Evolutionary conservation across 1,284 basidiomycete genomes (phyloP).

Genomic region (Tylopilus orsonianus): DNA sequence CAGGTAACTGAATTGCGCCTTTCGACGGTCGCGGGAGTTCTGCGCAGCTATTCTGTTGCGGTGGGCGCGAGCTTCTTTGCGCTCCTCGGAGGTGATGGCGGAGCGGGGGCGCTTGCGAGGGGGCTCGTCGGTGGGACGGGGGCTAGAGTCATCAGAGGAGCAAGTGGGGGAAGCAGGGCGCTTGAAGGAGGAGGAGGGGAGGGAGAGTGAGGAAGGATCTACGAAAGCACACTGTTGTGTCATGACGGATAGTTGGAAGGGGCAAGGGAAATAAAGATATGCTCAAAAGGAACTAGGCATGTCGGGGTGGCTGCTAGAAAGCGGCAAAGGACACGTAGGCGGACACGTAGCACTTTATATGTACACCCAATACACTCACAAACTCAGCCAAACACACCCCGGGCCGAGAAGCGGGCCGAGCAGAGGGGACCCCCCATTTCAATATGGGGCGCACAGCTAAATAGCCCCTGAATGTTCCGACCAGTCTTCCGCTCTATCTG

Average conservation of each 20-base stretch:
- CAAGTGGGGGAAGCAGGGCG: slow-evolving; percentile 32
- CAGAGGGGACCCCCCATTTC: too few relatives aligned
- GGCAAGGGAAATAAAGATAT: slow-evolving; percentile 23
- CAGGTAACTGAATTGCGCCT: slow-evolving; percentile 70
- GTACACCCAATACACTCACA: slow-evolving; percentile 33
- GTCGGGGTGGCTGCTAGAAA: slow-evolving; percentile 21
- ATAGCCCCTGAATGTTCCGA: too few relatives aligned
- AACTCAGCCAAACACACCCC: slow-evolving; percentile 18
- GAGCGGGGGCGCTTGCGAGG: slow-evolving; percentile 70
- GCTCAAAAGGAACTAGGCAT: slow-evolving; percentile 20
- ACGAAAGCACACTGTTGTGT: slow-evolving; percentile 33
- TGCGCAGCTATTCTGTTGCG: slow-evolving; percentile 83
- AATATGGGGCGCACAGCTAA: slow-evolving; percentile 6
- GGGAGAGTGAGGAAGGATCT: slow-evolving; percentile 41
- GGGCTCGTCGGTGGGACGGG: slow-evolving; percentile 38
- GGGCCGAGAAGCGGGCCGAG: too few relatives aligned
- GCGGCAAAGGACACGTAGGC: slow-evolving; percentile 24
- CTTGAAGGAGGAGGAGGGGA: slow-evolving; percentile 35
- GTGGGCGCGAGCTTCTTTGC: slow-evolving; percentile 79
- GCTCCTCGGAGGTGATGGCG: slow-evolving; percentile 63
- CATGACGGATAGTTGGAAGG: slow-evolving; percentile 10
- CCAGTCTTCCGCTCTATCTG: too few relatives aligned
- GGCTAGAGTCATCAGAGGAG: slow-evolving; percentile 31
- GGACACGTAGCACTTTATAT: slow-evolving; percentile 36
- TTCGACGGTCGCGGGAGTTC: slow-evolving; percentile 79